Percentiles rank a stretch among this genome's conserved stretches.
These are phyloP conservation scores for Pleurotus ostreatus DNA, from an alignment of 768 basidiomycete species.

Conservation along the genomic window DNA sequence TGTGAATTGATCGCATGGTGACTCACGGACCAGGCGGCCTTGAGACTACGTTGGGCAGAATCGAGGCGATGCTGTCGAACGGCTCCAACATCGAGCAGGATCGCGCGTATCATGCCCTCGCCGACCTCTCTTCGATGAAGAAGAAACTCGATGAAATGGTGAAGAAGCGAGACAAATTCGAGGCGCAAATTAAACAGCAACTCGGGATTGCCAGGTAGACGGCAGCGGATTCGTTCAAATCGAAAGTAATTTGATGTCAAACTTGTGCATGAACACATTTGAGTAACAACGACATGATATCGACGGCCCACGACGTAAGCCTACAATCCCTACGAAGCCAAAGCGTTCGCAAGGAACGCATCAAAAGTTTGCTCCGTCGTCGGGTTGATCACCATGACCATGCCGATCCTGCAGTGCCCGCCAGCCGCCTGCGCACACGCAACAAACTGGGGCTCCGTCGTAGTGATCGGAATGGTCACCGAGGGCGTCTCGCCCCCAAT, in stretches of 20 bases:
- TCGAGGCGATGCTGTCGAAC: neutral
- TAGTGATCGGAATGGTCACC: conserved; percentile 11
- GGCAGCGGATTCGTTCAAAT: neutral
- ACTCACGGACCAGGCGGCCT: neutral
- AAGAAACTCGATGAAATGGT: neutral
- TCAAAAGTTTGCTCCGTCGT: conserved; percentile 10
- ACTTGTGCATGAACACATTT: neutral
- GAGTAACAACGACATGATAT: no score
- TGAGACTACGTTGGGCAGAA: neutral
- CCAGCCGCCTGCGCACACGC: conserved; percentile 17
- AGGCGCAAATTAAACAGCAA: neutral
- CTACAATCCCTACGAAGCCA: neutral
- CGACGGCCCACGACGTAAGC: no score
- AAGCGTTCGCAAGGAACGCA: conserved; percentile 13
- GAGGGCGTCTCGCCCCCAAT: conserved; percentile 12
- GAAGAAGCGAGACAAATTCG: neutral
- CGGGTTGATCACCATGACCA: conserved; percentile 16
- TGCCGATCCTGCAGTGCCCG: conserved; percentile 14
- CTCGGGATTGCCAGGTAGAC: neutral
- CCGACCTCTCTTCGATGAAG: neutral
- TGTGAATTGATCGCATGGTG: neutral
- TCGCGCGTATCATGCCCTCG: neutral
- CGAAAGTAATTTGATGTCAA: neutral
- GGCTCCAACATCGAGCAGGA: neutral
- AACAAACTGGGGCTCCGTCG: conserved; percentile 14